Base-by-base conservation (phyloP, 2,329 filamentous ascomycete species). In the Colletotrichum siamense region DNA sequence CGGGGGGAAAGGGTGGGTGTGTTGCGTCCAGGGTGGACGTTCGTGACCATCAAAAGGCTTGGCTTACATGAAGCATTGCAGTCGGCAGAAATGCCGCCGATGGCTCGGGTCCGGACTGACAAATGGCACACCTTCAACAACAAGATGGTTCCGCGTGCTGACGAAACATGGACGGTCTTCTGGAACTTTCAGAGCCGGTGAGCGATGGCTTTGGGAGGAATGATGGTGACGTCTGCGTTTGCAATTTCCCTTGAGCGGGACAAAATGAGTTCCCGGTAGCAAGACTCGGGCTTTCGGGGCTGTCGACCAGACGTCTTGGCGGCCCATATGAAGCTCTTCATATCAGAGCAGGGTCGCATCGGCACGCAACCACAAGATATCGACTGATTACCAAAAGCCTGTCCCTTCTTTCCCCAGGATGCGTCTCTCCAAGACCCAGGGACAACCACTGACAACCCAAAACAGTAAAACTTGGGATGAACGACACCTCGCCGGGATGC, bases 171-270 rank as follows among this genome's bases (percentile, higher is more conserved):
- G 30, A 18, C 4, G 22, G 15, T 18, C 34, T 69, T 44, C 52
- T 22, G 32, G 52, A 57, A 16, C 52, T 24, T 57, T 15, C 52
- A 57, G 24, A 26, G 1, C 24, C 15, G 52, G 16, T 57, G n/a
- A 4, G 24, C 22, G 12, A 26, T n/a, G 1, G 22, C 4, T 12
- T 22, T 3, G 30, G 30, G 30, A 28, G 5, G 30, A 28, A 24
- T 8, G 9, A 2, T 0, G 5, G 3, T 39, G 49, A 59, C 30
- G 22, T 30, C 22, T 22, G 52, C 1, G 22, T 57, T 57, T 3
- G 10, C n/a, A 57, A 15, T 22, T 0, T 1, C 18, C 3, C 15
- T 57, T 0, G 0, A 3, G 28, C 57, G 15, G 5, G 18, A 62
- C 57, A 32, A 1, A 57, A 26, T 5, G 52, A 57, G 12, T 57